phyloP scores from a whole-genome alignment of 2,329 filamentous ascomycete species.

The Colletotrichum destructivum region DNA sequence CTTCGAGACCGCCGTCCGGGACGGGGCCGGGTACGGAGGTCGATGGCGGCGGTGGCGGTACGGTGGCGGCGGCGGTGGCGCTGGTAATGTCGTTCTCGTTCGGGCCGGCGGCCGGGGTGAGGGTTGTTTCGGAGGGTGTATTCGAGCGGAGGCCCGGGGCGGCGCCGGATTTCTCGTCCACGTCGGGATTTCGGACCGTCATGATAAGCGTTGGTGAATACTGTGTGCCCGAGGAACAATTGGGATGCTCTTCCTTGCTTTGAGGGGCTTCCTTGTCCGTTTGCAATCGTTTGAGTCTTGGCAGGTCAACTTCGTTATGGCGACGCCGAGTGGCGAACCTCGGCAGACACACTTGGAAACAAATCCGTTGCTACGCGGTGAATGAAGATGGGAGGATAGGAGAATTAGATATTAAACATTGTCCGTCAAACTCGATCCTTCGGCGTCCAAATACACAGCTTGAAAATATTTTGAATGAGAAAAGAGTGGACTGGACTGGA shows the following conservation, averaged over 20 bases:
- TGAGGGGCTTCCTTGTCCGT: neutral
- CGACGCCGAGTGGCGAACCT: slow-evolving; percentile 17
- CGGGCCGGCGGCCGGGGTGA: slow-evolving; percentile 20
- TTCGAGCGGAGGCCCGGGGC: slow-evolving; percentile 10
- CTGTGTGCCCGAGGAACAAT: slow-evolving; percentile 3
- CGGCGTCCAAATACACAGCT: neutral
- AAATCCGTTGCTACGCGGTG: neutral
- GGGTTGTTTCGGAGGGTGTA: slow-evolving; percentile 28
- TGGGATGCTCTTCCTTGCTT: neutral
- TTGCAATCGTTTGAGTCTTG: slow-evolving; percentile 3
- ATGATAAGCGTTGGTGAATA: slow-evolving; percentile 7
- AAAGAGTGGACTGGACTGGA: neutral
- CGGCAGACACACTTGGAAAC: neutral
- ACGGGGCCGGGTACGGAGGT: slow-evolving; percentile 30
- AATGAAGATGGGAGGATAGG: too few relatives aligned
- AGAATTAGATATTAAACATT: slow-evolving; percentile 25
- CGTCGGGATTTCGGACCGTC: slow-evolving; percentile 8
- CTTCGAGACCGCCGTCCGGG: slow-evolving; percentile 47
- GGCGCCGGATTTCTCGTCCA: slow-evolving; percentile 17
- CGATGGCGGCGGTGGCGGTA: neutral
- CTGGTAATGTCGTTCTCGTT: neutral
- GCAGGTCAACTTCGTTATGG: slow-evolving; percentile 14
- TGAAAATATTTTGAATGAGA: neutral
- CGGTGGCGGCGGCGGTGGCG: neutral
- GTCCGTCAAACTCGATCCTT: neutral